Base-by-base conservation (phyloP, 371 early-diverging fungal species). In the Actinomucor elegans region DNA sequence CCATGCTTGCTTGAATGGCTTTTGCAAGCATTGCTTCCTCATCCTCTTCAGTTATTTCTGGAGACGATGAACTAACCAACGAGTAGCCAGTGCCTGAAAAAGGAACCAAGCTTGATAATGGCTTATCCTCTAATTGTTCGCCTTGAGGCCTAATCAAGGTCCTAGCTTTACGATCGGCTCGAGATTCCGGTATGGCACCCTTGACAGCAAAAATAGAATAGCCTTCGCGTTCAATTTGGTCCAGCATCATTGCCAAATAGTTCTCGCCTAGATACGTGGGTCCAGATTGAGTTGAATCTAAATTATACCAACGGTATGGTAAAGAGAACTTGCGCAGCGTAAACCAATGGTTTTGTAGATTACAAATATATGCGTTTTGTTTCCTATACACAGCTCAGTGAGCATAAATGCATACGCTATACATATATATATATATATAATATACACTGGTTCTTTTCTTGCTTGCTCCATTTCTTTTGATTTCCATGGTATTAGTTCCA, bases 251-350 rank as follows among this genome's bases (percentile, higher is more conserved):
- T 11, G 71, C 75, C 21, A 91, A 61, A 57, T 83, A 91, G 0
- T 77, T 86, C 20, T 87, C 85, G 12, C 84, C 80, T 35, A 91
- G 70, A 52, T 81, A 73, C 5, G 65, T 57, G 1, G 91, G 84
- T 6, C 20, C 60, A 12, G 45, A 23, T 46, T 73, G 77, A 31
- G 80, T 66, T 1, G 82, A 81, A 52, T 91, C 85, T 12, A 89
- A 69, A 45, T 89, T 89, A 63, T 89, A 89, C 89, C 89, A 86
- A 15, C 86, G 77, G 50, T 79, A 72, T 9, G 77, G 59, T 6
- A 75, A 73, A 1, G 69, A 81, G 56, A 90, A 88, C 31, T 80
- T 73, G 3, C 91, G 77, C 20, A 91, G 48, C 2, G 87, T 88
- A 52, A 87, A 85, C 77, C 81, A 80, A 48, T 80, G 81, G 34